Percentiles rank a stretch among this genome's conserved stretches.
Conservation (phyloP, 1,139 yeast genomes). For the Pichia sp. region DNA sequence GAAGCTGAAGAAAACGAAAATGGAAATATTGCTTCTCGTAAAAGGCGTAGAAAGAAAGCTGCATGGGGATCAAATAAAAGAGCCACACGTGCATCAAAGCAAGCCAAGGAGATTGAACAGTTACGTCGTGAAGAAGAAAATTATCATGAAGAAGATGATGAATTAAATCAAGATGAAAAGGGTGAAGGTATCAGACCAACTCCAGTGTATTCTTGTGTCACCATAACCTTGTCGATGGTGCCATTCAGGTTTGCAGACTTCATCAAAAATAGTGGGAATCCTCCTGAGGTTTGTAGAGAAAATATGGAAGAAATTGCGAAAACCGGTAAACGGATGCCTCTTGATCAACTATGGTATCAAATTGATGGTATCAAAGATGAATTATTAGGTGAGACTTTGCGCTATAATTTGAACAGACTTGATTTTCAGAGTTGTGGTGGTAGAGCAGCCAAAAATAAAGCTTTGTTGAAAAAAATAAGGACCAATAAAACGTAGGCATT, state of each 20-base stretch:
- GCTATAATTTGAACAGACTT: constrained; percentile 29
- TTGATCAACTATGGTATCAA: constrained; percentile 74
- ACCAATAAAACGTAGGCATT: neutral
- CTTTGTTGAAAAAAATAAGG: neutral
- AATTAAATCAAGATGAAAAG: neutral
- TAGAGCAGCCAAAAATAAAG: neutral
- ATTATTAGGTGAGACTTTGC: constrained; percentile 38
- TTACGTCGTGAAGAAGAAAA: constrained; percentile 18
- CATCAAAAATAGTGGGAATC: constrained; percentile 59
- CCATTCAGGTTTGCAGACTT: constrained; percentile 64
- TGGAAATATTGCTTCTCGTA: constrained; percentile 10
- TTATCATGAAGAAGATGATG: constrained; percentile 14
- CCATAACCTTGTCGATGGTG: constrained; percentile 54
- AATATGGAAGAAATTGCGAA: constrained; percentile 56
- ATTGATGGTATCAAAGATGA: constrained; percentile 75
- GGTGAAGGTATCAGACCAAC: constrained; percentile 23
- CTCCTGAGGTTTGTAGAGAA: constrained; percentile 44
- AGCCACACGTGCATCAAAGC: constrained; percentile 18
- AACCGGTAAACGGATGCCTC: constrained; percentile 53
- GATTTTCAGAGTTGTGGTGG: constrained; percentile 24
- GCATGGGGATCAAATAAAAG: constrained; percentile 21
- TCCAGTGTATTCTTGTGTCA: constrained; percentile 53
- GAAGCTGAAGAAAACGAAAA: constrained; percentile 7
- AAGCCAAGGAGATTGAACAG: constrained; percentile 17
- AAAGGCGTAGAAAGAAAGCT: constrained; percentile 19